Base-by-base conservation (phyloP, 805 yeast genomes). In the Metschnikowia kunwiensis region DNA sequence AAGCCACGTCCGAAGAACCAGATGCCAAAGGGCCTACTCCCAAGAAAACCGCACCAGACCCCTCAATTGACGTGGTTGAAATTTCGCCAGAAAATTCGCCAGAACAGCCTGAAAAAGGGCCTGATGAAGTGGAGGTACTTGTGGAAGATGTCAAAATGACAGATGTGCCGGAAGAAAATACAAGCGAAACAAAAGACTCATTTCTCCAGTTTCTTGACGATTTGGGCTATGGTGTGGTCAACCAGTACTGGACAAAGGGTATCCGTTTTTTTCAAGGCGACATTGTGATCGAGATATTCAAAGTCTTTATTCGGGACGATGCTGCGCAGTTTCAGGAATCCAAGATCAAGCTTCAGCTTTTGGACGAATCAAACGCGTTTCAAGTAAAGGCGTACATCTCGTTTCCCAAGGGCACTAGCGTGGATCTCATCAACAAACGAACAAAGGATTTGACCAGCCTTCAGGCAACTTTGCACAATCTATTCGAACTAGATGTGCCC, bases 321-420 rank as follows among this genome's bases (percentile, higher is more conserved):
- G 34, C 37, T 41, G 49, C 43, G 34, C 34, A 45, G n/a, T 38
- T 50, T n/a, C 46, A 50, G 15, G 46, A 46, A 22, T 50, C 52
- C 24, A 50, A 53, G 18, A 57, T 63, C 34, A 55, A 58, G 16
- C 58, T 67, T 32, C 66, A 59, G 49, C 46, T 65, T 15, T 54
- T 72, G 25, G 85, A 79, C 48, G 59, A 68, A 28, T 73, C 82
- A n/a, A 74, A 73, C 18, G 70, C 73, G 5, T 78, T 70, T 48
- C 71, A 80, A 43, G 64, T 86, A 4, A 80, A 78, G 54, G 79
- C 82, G 8, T 81, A 69, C 51, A 77, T 82, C n/a, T 80, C 85
- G 48, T 81, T 86, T 7, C 77, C 78, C 8, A 76, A 75, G 40
- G 65, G 84, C 13, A 83, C 89, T 3, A 95, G 86, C 58, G 71